These are phyloP conservation scores for Rosa lucieae DNA, from an alignment of 306 rosid species.

Conservation along the genomic window DNA sequence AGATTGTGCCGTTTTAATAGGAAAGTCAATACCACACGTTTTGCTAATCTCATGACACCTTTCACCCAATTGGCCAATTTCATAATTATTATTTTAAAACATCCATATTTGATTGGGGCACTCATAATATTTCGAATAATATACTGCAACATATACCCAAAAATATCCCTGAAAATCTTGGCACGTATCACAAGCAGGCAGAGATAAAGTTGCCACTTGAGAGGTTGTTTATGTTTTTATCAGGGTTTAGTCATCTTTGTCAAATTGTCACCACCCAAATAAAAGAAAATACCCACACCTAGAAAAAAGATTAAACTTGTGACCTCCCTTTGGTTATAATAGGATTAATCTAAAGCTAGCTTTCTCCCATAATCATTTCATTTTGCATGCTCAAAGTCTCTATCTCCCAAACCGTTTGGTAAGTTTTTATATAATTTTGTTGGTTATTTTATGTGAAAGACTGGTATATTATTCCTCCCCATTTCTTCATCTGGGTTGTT, in stretches of 20 bases:
- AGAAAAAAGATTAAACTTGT: slow-evolving; percentile 12
- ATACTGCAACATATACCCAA: not conserved
- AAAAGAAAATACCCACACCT: not conserved
- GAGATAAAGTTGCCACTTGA: slow-evolving; percentile 20
- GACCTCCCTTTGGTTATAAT: slow-evolving; percentile 21
- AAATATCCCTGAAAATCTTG: slow-evolving; percentile 22
- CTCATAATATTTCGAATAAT: not conserved
- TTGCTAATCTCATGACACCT: slow-evolving; percentile 17
- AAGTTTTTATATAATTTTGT: slow-evolving; percentile 11
- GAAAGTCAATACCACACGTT: slow-evolving; percentile 15
- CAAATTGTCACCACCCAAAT: slow-evolving; percentile 27
- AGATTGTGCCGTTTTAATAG: slow-evolving; percentile 22
- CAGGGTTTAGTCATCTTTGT: slow-evolving; percentile 40
- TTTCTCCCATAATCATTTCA: slow-evolving; percentile 45
- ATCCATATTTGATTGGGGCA: not conserved
- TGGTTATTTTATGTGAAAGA: slow-evolving; percentile 1
- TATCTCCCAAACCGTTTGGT: slow-evolving; percentile 26
- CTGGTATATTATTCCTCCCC: slow-evolving; percentile 24
- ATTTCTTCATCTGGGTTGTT: slow-evolving; percentile 51
- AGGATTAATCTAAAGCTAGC: slow-evolving; percentile 40
- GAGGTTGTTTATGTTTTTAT: not conserved
- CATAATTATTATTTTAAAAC: not conserved
- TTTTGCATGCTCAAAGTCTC: slow-evolving; percentile 35
- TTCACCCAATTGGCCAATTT: slow-evolving; percentile 2
- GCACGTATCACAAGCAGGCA: slow-evolving; percentile 2